These are phyloP conservation scores for Neoconidiobolus thromboides DNA, from an alignment of 371 early-diverging fungal genomes.

Conservation along the genomic window DNA sequence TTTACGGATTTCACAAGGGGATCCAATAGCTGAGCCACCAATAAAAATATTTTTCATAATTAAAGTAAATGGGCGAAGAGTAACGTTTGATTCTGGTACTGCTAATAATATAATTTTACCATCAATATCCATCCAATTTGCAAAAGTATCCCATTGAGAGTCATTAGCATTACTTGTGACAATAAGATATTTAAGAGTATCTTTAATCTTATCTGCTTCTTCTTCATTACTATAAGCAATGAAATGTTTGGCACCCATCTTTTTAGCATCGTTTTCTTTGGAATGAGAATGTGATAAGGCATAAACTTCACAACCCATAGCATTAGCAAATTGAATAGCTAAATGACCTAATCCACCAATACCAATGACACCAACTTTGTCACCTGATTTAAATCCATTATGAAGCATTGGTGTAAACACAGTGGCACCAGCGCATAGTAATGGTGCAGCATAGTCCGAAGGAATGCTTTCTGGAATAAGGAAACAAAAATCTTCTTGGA, in stretches of 20 bases:
- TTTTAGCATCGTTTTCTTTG: slow-evolving; percentile 43
- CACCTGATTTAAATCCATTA: slow-evolving; percentile 26
- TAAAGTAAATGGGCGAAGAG: slow-evolving; percentile 20
- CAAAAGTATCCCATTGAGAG: slow-evolving; percentile 24
- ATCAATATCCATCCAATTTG: slow-evolving; percentile 26
- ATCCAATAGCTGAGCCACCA: slow-evolving; percentile 52
- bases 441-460: slow-evolving; percentile 15
- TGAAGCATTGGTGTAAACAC: slow-evolving; percentile 35
- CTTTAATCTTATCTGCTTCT: slow-evolving; percentile 9
- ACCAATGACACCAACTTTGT: slow-evolving; percentile 39
- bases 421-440: slow-evolving; percentile 57
- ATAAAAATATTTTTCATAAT: slow-evolving; percentile 26
- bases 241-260: slow-evolving; percentile 41
- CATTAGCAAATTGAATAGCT: slow-evolving; percentile 39
- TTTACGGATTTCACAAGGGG: slow-evolving; percentile 24
- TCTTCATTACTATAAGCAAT: slow-evolving; percentile 18
- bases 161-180: slow-evolving; percentile 22
- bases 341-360: slow-evolving; percentile 58
- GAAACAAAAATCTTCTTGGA: slow-evolving; percentile 24
- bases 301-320: slow-evolving; percentile 34
- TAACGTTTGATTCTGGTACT: slow-evolving; percentile 33
- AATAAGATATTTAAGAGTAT: slow-evolving; percentile 25
- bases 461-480: slow-evolving; percentile 28
- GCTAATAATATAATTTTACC: slow-evolving; percentile 41
- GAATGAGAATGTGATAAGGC: slow-evolving; percentile 32